A percentile compares a stretch with the other conserved stretches of the same genome.
phyloP scores from a whole-genome alignment of 1,284 basidiomycete genomes.

The Microbotryomycetes sp. region DNA sequence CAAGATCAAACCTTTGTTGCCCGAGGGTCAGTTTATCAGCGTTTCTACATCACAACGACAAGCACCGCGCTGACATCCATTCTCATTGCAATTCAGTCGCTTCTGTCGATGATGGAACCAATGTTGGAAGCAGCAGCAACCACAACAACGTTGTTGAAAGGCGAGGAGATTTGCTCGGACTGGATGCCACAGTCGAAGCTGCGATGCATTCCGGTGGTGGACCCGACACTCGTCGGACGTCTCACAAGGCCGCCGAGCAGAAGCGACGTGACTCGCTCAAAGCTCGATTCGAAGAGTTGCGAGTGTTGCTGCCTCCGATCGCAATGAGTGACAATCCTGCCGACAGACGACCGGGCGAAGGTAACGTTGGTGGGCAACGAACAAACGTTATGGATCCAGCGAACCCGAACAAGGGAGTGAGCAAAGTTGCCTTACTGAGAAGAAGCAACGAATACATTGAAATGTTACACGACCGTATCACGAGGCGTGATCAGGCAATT shows the following conservation, averaged over 20 bases:
- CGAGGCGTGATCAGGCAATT: slow-evolving; percentile 77
- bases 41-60: no score
- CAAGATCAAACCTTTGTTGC: slow-evolving; percentile 11
- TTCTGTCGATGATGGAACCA: slow-evolving; percentile 13
- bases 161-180: slow-evolving; percentile 14
- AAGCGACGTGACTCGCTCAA: slow-evolving; percentile 94
- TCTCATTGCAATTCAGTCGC: no score
- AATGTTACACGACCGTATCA: slow-evolving; percentile 66
- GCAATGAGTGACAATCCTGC: slow-evolving; percentile 24
- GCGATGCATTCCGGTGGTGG: slow-evolving; percentile 20
- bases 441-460: slow-evolving; percentile 84
- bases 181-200: slow-evolving; percentile 1
- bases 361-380: slow-evolving; percentile 38
- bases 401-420: slow-evolving; percentile 89
- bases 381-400: slow-evolving; percentile 41
- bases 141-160: slow-evolving; percentile 22
- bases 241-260: slow-evolving; percentile 96
- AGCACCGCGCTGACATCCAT: neutral
- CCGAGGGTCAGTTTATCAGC: neutral
- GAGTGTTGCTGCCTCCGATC: slow-evolving; percentile 78
- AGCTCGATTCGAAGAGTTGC: slow-evolving; percentile 89
- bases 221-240: slow-evolving; percentile 63
- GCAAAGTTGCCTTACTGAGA: slow-evolving; percentile 84
- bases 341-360: slow-evolving; percentile 36
- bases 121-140: slow-evolving; percentile 16